phyloP scores from a whole-genome alignment of 345 rosid genomes.

The Nasturtium officinale region DNA sequence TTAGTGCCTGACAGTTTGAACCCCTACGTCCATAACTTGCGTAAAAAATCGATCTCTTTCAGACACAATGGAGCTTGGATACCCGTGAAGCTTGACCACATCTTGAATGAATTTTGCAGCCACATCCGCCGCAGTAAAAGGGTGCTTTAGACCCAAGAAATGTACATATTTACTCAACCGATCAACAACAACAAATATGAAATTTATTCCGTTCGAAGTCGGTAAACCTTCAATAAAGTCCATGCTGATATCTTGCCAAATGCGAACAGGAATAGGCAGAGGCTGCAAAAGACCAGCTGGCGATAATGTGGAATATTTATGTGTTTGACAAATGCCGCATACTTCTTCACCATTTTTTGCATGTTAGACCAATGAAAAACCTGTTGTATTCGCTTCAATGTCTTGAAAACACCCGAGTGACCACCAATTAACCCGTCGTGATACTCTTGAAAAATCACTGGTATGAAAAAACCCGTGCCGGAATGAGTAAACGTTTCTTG shows the following conservation, averaged over 20 bases:
- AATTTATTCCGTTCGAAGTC: accelerated
- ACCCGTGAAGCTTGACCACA: background rate
- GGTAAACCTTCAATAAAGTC: background rate
- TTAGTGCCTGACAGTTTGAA: too few relatives aligned
- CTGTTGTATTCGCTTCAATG: background rate
- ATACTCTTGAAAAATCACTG: background rate
- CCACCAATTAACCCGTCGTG: accelerated
- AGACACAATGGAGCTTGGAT: accelerated
- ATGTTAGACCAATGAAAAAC: background rate
- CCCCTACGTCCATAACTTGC: too few relatives aligned
- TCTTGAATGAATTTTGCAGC: accelerated
- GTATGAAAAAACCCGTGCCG: too few relatives aligned
- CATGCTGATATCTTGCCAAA: background rate
- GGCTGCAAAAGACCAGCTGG: background rate
- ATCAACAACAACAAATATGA: background rate
- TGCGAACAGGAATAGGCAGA: background rate
- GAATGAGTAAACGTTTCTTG: too few relatives aligned
- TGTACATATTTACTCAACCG: background rate
- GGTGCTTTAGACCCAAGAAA: background rate
- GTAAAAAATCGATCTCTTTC: background rate
- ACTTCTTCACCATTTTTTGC: accelerated
- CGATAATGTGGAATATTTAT: background rate
- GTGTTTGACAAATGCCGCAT: background rate
- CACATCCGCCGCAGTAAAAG: background rate
- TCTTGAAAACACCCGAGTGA: background rate